Conservation (phyloP, 1,284 basidiomycete species). For the Sporisorium sorghi region DNA sequence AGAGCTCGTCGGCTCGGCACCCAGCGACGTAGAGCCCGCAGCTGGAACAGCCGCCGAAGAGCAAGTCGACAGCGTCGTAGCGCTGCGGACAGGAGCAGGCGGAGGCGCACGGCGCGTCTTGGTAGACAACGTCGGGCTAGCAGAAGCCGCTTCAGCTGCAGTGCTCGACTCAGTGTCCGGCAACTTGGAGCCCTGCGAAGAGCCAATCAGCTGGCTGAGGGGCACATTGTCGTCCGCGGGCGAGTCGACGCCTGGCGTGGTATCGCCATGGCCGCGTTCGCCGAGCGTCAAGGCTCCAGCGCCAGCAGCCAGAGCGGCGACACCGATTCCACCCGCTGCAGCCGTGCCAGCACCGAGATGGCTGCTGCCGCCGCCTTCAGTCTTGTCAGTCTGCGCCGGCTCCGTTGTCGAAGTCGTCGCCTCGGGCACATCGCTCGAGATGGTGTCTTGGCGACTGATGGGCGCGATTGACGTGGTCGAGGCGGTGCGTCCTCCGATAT, state of each 20-base stretch:
- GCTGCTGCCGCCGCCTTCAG: conserved; percentile 6
- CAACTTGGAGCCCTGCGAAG: conserved; percentile 9
- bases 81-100: conserved; percentile 54
- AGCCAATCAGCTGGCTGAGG: conserved; percentile 41
- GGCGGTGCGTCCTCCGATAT: conserved; percentile 30
- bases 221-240: conserved; percentile 50
- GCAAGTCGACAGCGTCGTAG: conserved; percentile 30
- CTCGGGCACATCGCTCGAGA: conserved; percentile 14
- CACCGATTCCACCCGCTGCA: conserved; percentile 31
- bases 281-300: conserved; percentile 39
- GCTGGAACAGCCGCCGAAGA: conserved; percentile 27
- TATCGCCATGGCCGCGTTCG: conserved; percentile 33
- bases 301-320: conserved; percentile 38
- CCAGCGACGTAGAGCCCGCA: conserved; percentile 19
- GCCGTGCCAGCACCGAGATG: conserved; percentile 29
- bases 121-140: conserved; percentile 43
- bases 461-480: conserved; percentile 46
- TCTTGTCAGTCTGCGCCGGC: conserved; percentile 3
- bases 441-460: conserved; percentile 38
- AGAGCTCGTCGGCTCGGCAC: conserved; percentile 22
- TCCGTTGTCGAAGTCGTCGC: conserved; percentile 2
- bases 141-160: conserved; percentile 7
- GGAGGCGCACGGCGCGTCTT: conserved; percentile 62
- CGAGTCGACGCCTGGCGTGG: conserved; percentile 13
- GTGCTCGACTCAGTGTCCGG: conserved; percentile 11